These are phyloP conservation scores for Penicillium sclerotigenum DNA, from an alignment of 2,329 filamentous ascomycete genomes.

Conservation along the genomic window DNA sequence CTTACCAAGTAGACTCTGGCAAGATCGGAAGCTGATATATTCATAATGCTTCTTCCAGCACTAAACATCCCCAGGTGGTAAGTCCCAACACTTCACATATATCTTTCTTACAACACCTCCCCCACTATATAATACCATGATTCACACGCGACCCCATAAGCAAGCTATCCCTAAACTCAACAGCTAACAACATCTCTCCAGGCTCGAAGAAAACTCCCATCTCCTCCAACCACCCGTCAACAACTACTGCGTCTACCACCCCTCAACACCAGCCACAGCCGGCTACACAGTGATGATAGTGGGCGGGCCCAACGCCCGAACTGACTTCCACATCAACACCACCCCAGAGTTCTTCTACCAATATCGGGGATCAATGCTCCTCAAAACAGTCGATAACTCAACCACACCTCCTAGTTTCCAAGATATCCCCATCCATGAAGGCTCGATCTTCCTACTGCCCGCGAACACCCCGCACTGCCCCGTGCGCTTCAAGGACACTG, in stretches of 20 bases:
- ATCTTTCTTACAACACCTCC: slow-evolving; percentile 8
- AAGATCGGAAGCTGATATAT: neutral
- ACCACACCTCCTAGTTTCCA: slow-evolving; percentile 59
- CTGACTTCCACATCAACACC: slow-evolving; percentile 97
- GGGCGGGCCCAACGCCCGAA: slow-evolving; percentile 90
- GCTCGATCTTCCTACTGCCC: slow-evolving; percentile 89
- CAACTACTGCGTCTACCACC: slow-evolving; percentile 94
- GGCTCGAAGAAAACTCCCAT: slow-evolving; percentile 88
- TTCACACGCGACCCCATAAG: slow-evolving; percentile 10
- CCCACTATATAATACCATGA: slow-evolving; percentile 15
- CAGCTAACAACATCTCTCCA: slow-evolving; percentile 37
- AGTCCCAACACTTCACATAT: neutral
- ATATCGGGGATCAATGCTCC: slow-evolving; percentile 85
- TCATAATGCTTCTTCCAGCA: slow-evolving; percentile 37
- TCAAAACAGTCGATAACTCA: slow-evolving; percentile 76
- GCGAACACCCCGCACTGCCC: slow-evolving; percentile 96
- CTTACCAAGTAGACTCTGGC: neutral
- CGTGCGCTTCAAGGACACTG: slow-evolving; percentile 85
- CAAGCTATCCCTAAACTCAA: neutral
- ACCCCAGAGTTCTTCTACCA: slow-evolving; percentile 99
- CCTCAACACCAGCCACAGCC: slow-evolving; percentile 65
- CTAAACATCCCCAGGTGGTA: slow-evolving; percentile 50
- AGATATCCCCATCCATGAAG: slow-evolving; percentile 86
- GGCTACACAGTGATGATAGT: slow-evolving; percentile 93
- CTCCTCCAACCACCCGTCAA: slow-evolving; percentile 91